Percentiles rank a stretch among this genome's conserved stretches.
Conservation (phyloP, 139 green algal genomes). For the Chlamydomonas incerta region DNA sequence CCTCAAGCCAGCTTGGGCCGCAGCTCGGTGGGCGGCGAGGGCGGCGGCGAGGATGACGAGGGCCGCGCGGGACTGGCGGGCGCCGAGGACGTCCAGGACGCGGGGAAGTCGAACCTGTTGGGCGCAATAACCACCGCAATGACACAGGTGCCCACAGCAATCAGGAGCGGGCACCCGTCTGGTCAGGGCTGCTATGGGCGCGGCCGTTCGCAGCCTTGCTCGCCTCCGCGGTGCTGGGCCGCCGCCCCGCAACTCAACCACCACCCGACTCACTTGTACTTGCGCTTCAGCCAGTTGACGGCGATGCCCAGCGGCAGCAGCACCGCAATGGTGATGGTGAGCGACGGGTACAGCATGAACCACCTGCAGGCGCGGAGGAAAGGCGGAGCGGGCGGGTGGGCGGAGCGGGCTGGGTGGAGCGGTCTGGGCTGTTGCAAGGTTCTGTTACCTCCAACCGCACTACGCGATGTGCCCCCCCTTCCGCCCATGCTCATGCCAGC, state of each 20-base stretch:
- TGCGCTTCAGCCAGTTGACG: constrained; percentile 54
- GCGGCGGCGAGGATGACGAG: not conserved
- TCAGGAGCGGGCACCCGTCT: not conserved
- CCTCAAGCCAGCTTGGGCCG: constrained; percentile 12
- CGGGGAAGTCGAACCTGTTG: constrained; percentile 38
- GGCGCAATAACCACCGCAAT: not conserved
- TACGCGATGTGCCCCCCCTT: too few relatives aligned
- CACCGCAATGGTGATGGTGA: constrained; percentile 40
- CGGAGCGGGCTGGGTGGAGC: too few relatives aligned
- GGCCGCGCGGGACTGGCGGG: not conserved
- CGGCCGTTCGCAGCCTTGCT: not conserved
- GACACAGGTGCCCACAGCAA: not conserved
- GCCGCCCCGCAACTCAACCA: not conserved
- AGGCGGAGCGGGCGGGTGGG: too few relatives aligned
- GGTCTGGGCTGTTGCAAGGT: too few relatives aligned
- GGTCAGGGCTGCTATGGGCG: not conserved
- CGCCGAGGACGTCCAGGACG: not conserved
- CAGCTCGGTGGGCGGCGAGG: not conserved
- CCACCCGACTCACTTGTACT: constrained; percentile 18
- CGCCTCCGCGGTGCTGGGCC: too few relatives aligned
- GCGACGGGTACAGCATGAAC: constrained; percentile 55
- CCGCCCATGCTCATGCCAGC: too few relatives aligned
- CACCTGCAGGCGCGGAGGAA: not conserved
- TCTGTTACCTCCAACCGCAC: too few relatives aligned
- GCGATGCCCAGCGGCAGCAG: constrained; percentile 48